Conservation (phyloP, 1,139 yeast species). For the Yamadazyma sp. region DNA sequence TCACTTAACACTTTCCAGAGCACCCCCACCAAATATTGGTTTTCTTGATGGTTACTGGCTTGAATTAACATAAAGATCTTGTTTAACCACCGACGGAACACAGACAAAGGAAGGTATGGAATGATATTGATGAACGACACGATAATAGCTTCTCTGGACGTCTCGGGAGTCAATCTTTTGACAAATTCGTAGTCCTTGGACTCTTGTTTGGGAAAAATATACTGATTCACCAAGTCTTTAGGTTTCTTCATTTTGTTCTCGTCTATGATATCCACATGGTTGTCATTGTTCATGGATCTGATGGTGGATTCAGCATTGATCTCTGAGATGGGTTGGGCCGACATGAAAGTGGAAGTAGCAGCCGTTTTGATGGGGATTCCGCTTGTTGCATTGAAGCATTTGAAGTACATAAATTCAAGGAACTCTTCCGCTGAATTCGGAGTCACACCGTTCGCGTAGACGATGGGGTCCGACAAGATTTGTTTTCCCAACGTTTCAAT, state of each 20-base stretch:
- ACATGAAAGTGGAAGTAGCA: slow-evolving; percentile 23
- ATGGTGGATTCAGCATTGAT: slow-evolving; percentile 39
- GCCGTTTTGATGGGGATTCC: slow-evolving; percentile 24
- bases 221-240: slow-evolving; percentile 24
- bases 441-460: slow-evolving; percentile 21
- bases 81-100: slow-evolving; percentile 49
- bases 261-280: slow-evolving; percentile 27
- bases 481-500: slow-evolving; percentile 56
- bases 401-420: slow-evolving; percentile 40
- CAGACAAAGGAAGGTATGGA: slow-evolving; percentile 52
- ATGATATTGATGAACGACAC: slow-evolving; percentile 50
- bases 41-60: slow-evolving; percentile 37
- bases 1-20: slow-evolving; percentile 46
- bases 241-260: slow-evolving; percentile 37
- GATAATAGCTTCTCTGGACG: slow-evolving; percentile 54
- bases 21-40: slow-evolving; percentile 24
- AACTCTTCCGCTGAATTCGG: slow-evolving; percentile 35
- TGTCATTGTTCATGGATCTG: slow-evolving; percentile 25
- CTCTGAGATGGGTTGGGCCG: slow-evolving; percentile 42
- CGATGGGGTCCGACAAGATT: slow-evolving; percentile 44
- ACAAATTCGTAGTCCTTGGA: slow-evolving; percentile 22
- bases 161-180: slow-evolving; percentile 31
- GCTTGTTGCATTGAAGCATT: slow-evolving; percentile 32
- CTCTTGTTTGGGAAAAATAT: slow-evolving; percentile 20
- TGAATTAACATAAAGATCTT: slow-evolving; percentile 43